phyloP scores from a whole-genome alignment of 495 filamentous ascomycete genomes.

The Penicillium herquei region DNA sequence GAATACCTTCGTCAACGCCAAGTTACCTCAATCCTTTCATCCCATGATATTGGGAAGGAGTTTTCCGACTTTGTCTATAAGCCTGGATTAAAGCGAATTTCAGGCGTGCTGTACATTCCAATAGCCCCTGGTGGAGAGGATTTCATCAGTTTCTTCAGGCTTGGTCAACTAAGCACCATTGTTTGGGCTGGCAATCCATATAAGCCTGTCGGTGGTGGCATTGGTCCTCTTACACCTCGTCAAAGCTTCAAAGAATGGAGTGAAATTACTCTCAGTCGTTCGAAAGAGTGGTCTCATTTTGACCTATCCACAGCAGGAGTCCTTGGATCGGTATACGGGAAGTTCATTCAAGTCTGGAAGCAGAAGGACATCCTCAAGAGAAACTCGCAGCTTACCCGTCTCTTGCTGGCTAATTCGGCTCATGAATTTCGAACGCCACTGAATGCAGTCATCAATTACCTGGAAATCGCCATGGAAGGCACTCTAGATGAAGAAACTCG shows the following conservation, averaged over 20 bases:
- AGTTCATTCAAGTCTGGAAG: conserved; percentile 84
- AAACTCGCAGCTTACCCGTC: conserved; percentile 69
- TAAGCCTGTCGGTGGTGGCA: conserved; percentile 46
- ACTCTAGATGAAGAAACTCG: conserved; percentile 74
- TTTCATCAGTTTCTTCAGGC: conserved; percentile 88
- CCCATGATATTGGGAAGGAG: conserved; percentile 69
- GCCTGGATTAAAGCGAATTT: conserved; percentile 73
- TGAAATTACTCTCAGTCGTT: conserved; percentile 22
- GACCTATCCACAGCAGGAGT: conserved; percentile 79
- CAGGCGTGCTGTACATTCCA: conserved; percentile 77
- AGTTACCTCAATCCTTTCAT: conserved; percentile 70
- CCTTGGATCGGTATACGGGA: conserved; percentile 81
- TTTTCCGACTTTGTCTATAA: conserved; percentile 77
- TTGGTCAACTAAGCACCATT: conserved; percentile 68
- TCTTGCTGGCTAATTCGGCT: conserved; percentile 82
- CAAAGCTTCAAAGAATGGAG: conserved; percentile 26
- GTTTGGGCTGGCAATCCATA: conserved; percentile 92
- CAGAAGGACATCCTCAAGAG: conserved; percentile 80
- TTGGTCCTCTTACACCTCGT: conserved; percentile 19
- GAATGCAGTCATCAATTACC: conserved; percentile 90
- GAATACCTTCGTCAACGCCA: conserved; percentile 76
- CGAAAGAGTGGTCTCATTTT: conserved; percentile 36
- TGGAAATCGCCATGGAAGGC: conserved; percentile 86
- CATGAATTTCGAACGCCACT: conserved; percentile 89
- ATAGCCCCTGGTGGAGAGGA: conserved; percentile 69